Conservation (phyloP, 2,329 filamentous ascomycete species). For the Cryoendolithus antarcticus region DNA sequence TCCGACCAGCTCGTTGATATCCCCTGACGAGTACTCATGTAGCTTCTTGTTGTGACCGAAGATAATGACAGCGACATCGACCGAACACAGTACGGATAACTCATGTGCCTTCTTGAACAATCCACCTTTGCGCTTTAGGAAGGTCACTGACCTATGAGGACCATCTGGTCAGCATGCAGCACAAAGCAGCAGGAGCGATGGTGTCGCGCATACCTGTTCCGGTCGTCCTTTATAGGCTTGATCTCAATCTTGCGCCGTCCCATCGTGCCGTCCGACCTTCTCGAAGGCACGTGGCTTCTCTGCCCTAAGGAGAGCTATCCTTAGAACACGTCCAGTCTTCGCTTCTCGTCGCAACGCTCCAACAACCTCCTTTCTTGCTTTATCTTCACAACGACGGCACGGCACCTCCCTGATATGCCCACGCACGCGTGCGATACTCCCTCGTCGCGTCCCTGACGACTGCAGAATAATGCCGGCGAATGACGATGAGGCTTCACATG, state of each 20-base stretch:
- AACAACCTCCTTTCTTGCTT: no score
- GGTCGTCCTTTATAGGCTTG: constrained; percentile 72
- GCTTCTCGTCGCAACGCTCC: no score
- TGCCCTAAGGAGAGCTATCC: no score
- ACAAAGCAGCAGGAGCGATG: background rate
- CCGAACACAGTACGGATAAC: constrained; percentile 91
- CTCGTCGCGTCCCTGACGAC: no score
- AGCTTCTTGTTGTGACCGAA: constrained; percentile 99
- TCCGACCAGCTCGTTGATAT: constrained; percentile 81
- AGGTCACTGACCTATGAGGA: constrained; percentile 43
- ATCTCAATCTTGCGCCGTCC: constrained; percentile 99
- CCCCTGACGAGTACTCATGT: constrained; percentile 93
- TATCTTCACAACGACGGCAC: no score
- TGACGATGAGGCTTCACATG: no score
- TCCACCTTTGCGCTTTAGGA: constrained; percentile 95
- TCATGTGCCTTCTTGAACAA: constrained; percentile 99
- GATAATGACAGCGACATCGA: constrained; percentile 97
- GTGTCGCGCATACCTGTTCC: constrained; percentile 7
- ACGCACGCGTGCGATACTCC: no score
- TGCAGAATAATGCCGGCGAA: no score
- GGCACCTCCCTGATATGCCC: no score
- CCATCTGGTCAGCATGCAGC: constrained; percentile 1
- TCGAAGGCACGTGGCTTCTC: no score
- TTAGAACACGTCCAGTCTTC: no score
- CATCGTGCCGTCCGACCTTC: constrained; percentile 41